Evolutionary conservation across 2,329 filamentous ascomycete species (phyloP).

Genomic region (Colletotrichum abscissum): DNA sequence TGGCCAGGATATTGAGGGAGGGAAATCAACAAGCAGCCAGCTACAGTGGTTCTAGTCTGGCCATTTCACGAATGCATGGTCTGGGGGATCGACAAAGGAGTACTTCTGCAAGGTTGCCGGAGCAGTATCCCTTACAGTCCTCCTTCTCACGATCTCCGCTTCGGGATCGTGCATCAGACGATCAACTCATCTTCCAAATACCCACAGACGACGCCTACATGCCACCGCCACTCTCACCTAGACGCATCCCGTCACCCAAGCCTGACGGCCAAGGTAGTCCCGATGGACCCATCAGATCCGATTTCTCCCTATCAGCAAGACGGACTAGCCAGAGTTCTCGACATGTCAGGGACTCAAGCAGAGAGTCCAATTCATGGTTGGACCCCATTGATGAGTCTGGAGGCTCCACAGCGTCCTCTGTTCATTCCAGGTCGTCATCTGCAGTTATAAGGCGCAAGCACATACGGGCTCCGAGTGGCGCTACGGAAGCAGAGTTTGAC

Average conservation of each 20-base stretch:
- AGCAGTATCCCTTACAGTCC: slow-evolving; percentile 57
- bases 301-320: slow-evolving; percentile 46
- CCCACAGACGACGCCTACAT: slow-evolving; percentile 70
- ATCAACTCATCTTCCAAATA: slow-evolving; percentile 55
- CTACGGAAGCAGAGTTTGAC: slow-evolving; percentile 91
- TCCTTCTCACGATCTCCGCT: slow-evolving; percentile 65
- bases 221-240: slow-evolving; percentile 77
- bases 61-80: slow-evolving; percentile 35
- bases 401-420: slow-evolving; percentile 80
- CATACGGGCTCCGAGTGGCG: slow-evolving; percentile 74
- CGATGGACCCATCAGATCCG: slow-evolving; percentile 45
- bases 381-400: slow-evolving; percentile 93
- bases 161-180: slow-evolving; percentile 44
- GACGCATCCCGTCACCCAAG: slow-evolving; percentile 59
- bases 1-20: slow-evolving; percentile 54
- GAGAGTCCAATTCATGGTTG: slow-evolving; percentile 91
- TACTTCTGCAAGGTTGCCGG: slow-evolving; percentile 37
- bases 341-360: slow-evolving; percentile 72
- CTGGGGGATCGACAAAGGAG: slow-evolving; percentile 9
- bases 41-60: slow-evolving; percentile 12
- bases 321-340: slow-evolving; percentile 42
- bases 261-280: slow-evolving; percentile 36
- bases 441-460: slow-evolving; percentile 76
- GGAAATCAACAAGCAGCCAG: neutral
- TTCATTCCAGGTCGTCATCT: slow-evolving; percentile 83